phyloP scores from a whole-genome alignment of 1,139 yeast genomes.

The Magnusiomyces fungicola region DNA sequence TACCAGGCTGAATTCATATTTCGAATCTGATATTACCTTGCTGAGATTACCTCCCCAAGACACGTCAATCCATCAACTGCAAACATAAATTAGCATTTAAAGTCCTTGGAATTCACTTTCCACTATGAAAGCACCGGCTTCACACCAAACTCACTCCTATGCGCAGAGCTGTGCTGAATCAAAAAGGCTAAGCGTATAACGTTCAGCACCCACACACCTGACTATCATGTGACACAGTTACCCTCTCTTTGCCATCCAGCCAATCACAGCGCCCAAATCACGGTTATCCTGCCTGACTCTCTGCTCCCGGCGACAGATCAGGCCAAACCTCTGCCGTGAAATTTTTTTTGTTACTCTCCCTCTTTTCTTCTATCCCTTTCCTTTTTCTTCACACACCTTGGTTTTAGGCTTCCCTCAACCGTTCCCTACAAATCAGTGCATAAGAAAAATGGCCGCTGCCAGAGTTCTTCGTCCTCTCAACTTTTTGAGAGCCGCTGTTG shows the following conservation, averaged over 20 bases:
- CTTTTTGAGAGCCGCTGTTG: background rate
- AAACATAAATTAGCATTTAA: too few relatives aligned
- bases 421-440: background rate
- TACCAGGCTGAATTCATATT: too few relatives aligned
- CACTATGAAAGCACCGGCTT: too few relatives aligned
- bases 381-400: background rate
- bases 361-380: background rate
- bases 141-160: too few relatives aligned
- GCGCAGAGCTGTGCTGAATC: too few relatives aligned
- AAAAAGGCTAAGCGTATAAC: too few relatives aligned
- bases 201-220: background rate
- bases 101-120: background rate
- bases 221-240: background rate
- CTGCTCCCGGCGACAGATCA: too few relatives aligned
- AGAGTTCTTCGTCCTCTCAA: conserved; percentile 4
- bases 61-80: background rate
- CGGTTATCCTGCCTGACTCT: too few relatives aligned
- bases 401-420: background rate
- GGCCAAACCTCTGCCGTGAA: background rate
- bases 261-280: background rate
- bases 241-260: background rate
- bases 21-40: too few relatives aligned
- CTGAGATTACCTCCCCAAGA: background rate
- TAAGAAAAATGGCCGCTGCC: background rate
- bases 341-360: background rate